Evolutionary conservation across 768 basidiomycete species (phyloP).

Genomic region (Naganishia vishniacii): DNA sequence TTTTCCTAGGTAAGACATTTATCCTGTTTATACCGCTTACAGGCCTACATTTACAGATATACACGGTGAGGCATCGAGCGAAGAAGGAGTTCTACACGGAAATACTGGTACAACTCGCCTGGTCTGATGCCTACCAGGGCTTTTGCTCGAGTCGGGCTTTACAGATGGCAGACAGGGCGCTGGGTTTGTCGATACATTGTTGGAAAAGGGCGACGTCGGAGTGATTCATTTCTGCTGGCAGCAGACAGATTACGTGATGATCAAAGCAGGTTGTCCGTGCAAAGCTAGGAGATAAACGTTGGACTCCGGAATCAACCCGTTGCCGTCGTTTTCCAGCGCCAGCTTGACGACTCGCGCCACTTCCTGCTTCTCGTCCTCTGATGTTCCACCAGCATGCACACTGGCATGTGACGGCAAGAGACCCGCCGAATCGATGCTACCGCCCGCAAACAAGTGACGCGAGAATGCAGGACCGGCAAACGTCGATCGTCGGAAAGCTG

Average conservation of each 20-base stretch:
- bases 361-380: conserved; percentile 37
- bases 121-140: neutral
- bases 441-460: neutral
- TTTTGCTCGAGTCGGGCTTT: neutral
- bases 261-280: conserved; percentile 44
- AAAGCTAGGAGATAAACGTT: conserved; percentile 45
- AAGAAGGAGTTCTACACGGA: neutral
- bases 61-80: too few species aligned
- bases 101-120: conserved; percentile 7
- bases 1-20: too few species aligned
- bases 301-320: conserved; percentile 42
- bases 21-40: too few species aligned
- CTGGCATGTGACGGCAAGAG: neutral
- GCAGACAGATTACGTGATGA: conserved; percentile 34
- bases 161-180: neutral
- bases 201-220: neutral
- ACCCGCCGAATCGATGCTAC: neutral
- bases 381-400: conserved; percentile 1
- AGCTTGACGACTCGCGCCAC: conserved; percentile 30
- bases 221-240: neutral
- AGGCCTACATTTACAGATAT: too few species aligned
- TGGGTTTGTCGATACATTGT: conserved; percentile 6
- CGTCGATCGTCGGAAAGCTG: conserved; percentile 2
- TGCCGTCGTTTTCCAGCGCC: conserved; percentile 37
- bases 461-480: conserved; percentile 20